Percentiles rank a stretch among this genome's conserved stretches.
Conservation (phyloP, 345 rosid species). For the Aegle marmelos region DNA sequence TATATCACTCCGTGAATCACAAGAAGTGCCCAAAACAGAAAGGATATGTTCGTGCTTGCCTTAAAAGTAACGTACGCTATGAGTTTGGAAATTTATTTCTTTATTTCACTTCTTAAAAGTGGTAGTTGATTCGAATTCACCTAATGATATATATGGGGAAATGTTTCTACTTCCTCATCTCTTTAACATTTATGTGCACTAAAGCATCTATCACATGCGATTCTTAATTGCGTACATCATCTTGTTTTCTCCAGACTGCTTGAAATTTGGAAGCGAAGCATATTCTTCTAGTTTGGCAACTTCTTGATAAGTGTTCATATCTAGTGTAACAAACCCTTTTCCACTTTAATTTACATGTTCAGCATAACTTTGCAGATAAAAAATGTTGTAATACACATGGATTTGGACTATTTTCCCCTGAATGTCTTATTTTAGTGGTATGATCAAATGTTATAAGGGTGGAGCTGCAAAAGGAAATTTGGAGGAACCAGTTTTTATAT, state of each 20-base stretch:
- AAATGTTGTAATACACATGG: background rate
- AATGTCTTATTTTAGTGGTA: background rate
- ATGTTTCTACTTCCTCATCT: background rate
- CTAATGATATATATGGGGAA: background rate
- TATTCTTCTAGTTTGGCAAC: background rate
- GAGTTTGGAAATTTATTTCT: slow-evolving; percentile 7
- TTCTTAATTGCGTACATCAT: background rate
- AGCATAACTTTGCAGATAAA: background rate
- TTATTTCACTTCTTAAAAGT: slow-evolving; percentile 2
- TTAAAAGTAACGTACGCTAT: slow-evolving; percentile 77
- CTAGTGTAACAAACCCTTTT: background rate
- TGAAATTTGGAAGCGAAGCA: background rate
- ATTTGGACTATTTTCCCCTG: background rate
- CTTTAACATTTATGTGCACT: background rate
- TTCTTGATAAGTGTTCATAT: background rate
- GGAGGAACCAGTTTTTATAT: background rate
- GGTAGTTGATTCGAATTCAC: background rate
- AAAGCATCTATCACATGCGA: background rate
- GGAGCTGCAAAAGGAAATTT: background rate
- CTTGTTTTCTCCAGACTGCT: background rate
- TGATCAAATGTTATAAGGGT: background rate
- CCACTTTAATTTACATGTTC: background rate
- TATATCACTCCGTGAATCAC: slow-evolving; percentile 85
- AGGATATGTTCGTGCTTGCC: slow-evolving; percentile 87
- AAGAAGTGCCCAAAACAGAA: slow-evolving; percentile 62